Evolutionary conservation across 2,329 filamentous ascomycete species (phyloP), one percentile per base, ranked within the genome.

Genomic region (Herpotrichia juniperi): DNA sequence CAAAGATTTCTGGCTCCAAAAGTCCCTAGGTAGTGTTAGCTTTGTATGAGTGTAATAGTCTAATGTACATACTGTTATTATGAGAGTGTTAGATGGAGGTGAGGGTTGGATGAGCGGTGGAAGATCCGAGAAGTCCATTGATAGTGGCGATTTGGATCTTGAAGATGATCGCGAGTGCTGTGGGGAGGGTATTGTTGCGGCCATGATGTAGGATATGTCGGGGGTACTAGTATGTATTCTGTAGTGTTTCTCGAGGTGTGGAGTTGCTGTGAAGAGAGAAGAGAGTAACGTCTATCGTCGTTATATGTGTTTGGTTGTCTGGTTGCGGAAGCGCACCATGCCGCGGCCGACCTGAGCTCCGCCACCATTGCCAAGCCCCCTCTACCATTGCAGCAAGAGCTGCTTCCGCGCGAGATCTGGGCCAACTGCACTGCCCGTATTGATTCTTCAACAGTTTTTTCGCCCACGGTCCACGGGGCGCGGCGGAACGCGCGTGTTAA

Each of bases 1-100:
- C 80, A 81, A 93, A 94, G 77, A 91, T 86, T 66, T 88, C 86
- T 53, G 81, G 76, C 59, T 90, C 84, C 67, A 87, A 78, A 54
- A 94, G 84, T 77, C 91, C 91, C 76, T 78, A 22, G 26, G 12
- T 16, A 9, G 50, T 63, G 61, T 70, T 51, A 67, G 61, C 14
- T 17, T 28, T 34, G 43, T 43, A 6, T 16, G 12, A 32, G 11
- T 19, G n/a, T 19, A 14, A 11, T 12, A 11, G 11, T 31, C 10
- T 12, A 3, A 28, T 22, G 26, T 10, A 61, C 74, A 58, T 66
- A 78, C 76, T 65, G 90, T 94, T 69, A 94, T 88, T 67, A 94
- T 85, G 50, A 94, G 86, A 0, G 90, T 94, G 79, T 94, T 94
- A 61, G 88, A 89, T 5, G 89, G 88, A 48, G 87, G 84, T 22